Conservation (phyloP, 2,329 filamentous ascomycete genomes). For the Colletotrichum euphorbiae region DNA sequence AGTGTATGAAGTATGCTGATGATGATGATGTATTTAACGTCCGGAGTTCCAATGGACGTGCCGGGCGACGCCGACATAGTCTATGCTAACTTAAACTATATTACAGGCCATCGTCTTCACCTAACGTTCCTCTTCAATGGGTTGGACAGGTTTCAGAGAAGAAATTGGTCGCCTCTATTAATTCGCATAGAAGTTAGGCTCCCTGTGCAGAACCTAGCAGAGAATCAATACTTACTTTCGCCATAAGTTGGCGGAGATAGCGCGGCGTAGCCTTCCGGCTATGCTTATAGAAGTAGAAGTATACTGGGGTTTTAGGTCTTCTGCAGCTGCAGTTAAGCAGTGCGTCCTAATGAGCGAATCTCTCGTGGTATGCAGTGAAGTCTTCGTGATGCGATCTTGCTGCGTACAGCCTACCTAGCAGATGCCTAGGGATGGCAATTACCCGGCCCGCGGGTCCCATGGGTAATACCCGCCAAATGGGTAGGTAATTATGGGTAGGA, state of each 20-base stretch:
- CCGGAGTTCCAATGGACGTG: background rate
- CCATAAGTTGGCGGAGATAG: constrained; percentile 5
- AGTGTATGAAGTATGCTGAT: background rate
- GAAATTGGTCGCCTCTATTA: too few species aligned
- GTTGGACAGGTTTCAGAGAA: constrained; percentile 2
- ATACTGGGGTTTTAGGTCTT: background rate
- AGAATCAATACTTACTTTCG: background rate
- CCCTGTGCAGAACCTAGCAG: background rate
- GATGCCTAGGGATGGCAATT: too few species aligned
- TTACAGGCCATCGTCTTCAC: background rate
- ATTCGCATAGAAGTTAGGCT: constrained; percentile 14
- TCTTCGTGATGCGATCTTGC: too few species aligned
- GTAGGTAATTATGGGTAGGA: too few species aligned
- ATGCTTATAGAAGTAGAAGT: constrained; percentile 21
- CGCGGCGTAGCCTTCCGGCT: background rate
- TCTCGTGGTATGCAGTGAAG: too few species aligned
- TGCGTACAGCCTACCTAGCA: too few species aligned
- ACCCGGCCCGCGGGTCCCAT: too few species aligned
- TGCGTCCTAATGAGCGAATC: background rate
- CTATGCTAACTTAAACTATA: background rate
- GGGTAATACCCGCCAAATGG: too few species aligned
- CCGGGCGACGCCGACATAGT: background rate
- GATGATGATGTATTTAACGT: background rate
- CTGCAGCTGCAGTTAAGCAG: constrained; percentile 1
- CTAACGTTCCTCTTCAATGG: background rate